Evolutionary conservation across 2,329 filamentous ascomycete genomes (phyloP).

Genomic region (Rhynchosporium agropyri): DNA sequence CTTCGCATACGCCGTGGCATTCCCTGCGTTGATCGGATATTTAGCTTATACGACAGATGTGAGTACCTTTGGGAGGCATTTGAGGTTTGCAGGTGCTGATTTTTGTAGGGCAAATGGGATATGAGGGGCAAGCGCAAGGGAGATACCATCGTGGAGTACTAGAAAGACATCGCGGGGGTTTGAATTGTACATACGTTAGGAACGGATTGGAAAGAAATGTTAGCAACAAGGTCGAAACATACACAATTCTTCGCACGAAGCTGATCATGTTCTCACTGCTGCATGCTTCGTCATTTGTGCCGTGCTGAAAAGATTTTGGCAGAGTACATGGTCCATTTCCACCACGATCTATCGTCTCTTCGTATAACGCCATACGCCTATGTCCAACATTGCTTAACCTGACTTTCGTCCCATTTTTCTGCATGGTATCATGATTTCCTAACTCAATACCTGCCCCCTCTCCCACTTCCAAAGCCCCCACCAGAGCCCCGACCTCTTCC

Average conservation of each 20-base stretch:
- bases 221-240: slow-evolving; percentile 3
- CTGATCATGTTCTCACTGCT: background rate
- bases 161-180: slow-evolving; percentile 24
- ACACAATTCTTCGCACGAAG: background rate
- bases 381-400: background rate
- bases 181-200: slow-evolving; percentile 34
- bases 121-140: slow-evolving; percentile 86
- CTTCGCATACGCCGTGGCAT: slow-evolving; percentile 72
- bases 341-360: background rate
- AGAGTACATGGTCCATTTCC: slow-evolving; percentile 5
- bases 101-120: slow-evolving; percentile 76
- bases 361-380: slow-evolving; percentile 4
- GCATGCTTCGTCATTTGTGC: background rate
- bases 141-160: slow-evolving; percentile 82
- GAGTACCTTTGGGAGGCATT: slow-evolving; percentile 48
- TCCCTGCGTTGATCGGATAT: slow-evolving; percentile 72
- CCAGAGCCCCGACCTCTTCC: slow-evolving; percentile 44
- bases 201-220: slow-evolving; percentile 18
- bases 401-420: background rate
- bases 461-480: slow-evolving; percentile 48
- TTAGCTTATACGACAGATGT: slow-evolving; percentile 84
- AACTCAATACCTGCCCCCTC: slow-evolving; percentile 47
- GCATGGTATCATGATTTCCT: slow-evolving; percentile 30
- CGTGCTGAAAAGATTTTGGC: too few species aligned
- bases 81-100: slow-evolving; percentile 28